Base-by-base conservation (phyloP, 768 basidiomycete species). In the Lactarius psammicola region DNA sequence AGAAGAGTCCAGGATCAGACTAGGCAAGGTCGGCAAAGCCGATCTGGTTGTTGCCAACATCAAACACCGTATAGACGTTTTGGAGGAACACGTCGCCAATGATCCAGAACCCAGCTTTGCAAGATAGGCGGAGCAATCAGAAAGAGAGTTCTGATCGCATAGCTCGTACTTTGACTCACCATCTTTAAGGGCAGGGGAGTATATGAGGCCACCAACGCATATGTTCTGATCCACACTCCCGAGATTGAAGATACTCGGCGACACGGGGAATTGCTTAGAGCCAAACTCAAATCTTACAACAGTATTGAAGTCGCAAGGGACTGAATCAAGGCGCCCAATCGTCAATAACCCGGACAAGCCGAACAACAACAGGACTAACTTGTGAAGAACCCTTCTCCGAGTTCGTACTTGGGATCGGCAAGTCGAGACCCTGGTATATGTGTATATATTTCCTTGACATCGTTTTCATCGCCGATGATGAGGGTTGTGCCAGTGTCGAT, bases 401-500 rank as follows among this genome's bases (percentile, higher is more conserved):
- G 49, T 6, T 4, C n/a, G 13, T 20, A 18, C 10, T 13, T 13
- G 18, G 31, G 34, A 26, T 33, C 20, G 36, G 56, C 67, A 38
- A 65, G 65, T 57, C 63, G 53, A 33, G 68, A 55, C 10, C 68
- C 68, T 40, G 66, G 60, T 59, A 72, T 66, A 28, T 51, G 38
- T 20, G 26, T 34, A 42, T 71, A 71, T 40, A 71, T 26, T 15
- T 60, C 60, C 20, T 38, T 31, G 10, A 71, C 62, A 49, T 56
- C 36, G 3, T n/a, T 26, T 9, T 62, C 4, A 60, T 64, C 59
- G 9, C 65, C 71, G 44, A 71, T 56, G 61, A 72, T 62, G 33
- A 71, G 60, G 11, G 70, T 72, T 4, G 71, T 72, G 23, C 71
- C 70, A 72, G 40, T 63, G 62, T 69, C 71, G 55, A 74, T 66